Evolutionary conservation across 163 green algal genomes (phyloP).

Genomic region (Scenedesmus sp.): DNA sequence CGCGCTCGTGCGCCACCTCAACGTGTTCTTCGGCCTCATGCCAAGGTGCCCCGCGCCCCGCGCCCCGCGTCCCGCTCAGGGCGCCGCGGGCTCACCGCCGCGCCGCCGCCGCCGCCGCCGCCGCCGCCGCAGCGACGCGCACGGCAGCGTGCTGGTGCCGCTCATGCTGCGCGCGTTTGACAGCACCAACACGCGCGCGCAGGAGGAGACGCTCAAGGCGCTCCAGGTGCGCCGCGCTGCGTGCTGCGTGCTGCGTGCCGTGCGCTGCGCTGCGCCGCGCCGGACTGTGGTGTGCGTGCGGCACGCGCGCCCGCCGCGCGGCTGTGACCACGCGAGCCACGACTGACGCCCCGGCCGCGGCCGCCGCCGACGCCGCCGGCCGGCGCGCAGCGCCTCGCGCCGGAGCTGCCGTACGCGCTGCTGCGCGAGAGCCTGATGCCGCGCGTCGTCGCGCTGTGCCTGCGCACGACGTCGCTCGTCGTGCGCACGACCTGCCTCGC

Average conservation of each 20-base stretch:
- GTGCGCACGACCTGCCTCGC: slow-evolving; percentile 58
- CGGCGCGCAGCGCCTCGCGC: slow-evolving; percentile 43
- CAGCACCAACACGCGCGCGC: slow-evolving; percentile 43
- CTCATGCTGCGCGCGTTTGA: slow-evolving; percentile 46
- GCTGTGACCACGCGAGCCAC: too few species aligned
- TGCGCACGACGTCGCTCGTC: slow-evolving; percentile 64
- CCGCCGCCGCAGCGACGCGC: slow-evolving; percentile 14
- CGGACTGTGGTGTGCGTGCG: background rate
- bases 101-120: too few species aligned
- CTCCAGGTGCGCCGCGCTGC: slow-evolving; percentile 46
- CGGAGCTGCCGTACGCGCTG: slow-evolving; percentile 54
- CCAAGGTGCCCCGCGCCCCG: too few species aligned
- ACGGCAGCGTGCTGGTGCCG: slow-evolving; percentile 23
- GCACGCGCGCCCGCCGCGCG: background rate
- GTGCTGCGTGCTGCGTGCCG: background rate
- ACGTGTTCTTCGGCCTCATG: slow-evolving; percentile 43
- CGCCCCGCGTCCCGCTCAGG: too few species aligned
- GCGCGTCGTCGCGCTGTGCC: slow-evolving; percentile 54
- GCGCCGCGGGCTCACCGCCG: too few species aligned
- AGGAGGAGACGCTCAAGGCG: slow-evolving; percentile 68
- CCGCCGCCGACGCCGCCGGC: background rate
- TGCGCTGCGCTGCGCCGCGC: background rate
- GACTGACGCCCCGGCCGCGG: too few species aligned
- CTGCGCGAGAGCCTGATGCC: slow-evolving; percentile 57
- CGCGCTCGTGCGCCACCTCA: slow-evolving; percentile 48